Conservation (phyloP, 2,329 filamentous ascomycete species). For the Aspergillus ochraceoroseus region DNA sequence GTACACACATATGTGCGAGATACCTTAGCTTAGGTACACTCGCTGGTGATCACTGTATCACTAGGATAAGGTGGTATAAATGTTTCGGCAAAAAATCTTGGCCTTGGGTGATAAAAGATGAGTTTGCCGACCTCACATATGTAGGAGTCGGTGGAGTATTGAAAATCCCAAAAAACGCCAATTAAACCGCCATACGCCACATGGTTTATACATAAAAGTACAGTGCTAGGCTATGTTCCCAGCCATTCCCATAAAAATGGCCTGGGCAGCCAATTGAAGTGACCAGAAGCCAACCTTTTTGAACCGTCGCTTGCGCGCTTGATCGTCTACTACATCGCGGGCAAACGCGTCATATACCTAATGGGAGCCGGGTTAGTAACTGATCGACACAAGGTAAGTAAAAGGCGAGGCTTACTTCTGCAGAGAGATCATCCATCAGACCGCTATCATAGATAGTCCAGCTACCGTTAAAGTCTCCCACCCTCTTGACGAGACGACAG, state of each 20-base stretch:
- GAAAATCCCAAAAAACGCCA: conserved; percentile 11
- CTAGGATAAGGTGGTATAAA: too few species aligned
- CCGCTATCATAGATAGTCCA: conserved; percentile 95
- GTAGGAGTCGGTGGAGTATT: too few species aligned
- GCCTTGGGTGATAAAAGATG: too few species aligned
- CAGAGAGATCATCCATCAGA: conserved; percentile 86
- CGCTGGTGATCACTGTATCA: too few species aligned
- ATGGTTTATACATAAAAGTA: conserved; percentile 19
- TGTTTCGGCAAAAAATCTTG: too few species aligned
- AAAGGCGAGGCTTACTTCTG: conserved; percentile 54
- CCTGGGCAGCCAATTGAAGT: conserved; percentile 83
- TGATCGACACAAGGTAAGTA: not conserved
- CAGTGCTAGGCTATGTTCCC: conserved; percentile 61
- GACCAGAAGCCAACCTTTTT: conserved; percentile 98
- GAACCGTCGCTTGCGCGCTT: conserved; percentile 76
- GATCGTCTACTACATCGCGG: conserved; percentile 80
- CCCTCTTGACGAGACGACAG: conserved; percentile 87
- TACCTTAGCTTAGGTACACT: too few species aligned
- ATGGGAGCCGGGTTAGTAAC: conserved; percentile 12
- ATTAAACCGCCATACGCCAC: conserved; percentile 6
- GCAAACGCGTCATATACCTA: conserved; percentile 90
- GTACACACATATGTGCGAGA: too few species aligned
- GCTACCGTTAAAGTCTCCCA: conserved; percentile 84
- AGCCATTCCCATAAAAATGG: conserved; percentile 89
- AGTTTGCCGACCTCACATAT: too few species aligned